A percentile compares a stretch with the other conserved stretches of the same genome.
These are phyloP conservation scores for Arabidopsis lyrata DNA, from an alignment of 441 rosid species.

Conservation along the genomic window DNA sequence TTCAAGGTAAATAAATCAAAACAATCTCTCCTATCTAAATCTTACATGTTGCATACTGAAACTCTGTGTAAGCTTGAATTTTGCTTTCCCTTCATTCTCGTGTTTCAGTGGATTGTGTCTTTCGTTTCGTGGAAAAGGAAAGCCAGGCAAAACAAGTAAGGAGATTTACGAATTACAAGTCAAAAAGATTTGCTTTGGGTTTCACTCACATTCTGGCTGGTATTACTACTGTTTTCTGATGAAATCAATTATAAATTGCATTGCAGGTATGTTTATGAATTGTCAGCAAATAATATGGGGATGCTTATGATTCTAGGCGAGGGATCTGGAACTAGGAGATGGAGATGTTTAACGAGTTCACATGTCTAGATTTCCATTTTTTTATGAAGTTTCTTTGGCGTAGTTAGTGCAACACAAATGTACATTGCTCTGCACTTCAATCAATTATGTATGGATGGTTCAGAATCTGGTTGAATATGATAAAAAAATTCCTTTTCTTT, in stretches of 20 bases:
- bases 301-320: constrained; percentile 85
- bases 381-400: constrained; percentile 11
- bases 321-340: constrained; percentile 63
- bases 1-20: constrained; percentile 65
- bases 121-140: constrained; percentile 80
- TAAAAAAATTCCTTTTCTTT: not conserved
- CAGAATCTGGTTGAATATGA: constrained; percentile 15
- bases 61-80: constrained; percentile 7
- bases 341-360: constrained; percentile 81
- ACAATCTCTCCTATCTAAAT: not conserved
- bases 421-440: constrained; percentile 23
- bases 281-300: constrained; percentile 72
- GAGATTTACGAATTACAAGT: not conserved
- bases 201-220: not conserved
- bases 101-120: constrained; percentile 78
- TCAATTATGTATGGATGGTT: constrained; percentile 26
- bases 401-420: constrained; percentile 36
- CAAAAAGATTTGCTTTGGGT: not conserved
- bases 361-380: constrained; percentile 47
- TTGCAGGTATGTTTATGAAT: constrained; percentile 68
- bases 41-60: constrained; percentile 9
- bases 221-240: not conserved
- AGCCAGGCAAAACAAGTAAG: constrained; percentile 85
- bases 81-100: constrained; percentile 13
- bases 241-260: constrained; percentile 5